Evolutionary conservation across 169 alveolate species (phyloP).

Genomic region (Haemoproteus tartakovskyi): DNA sequence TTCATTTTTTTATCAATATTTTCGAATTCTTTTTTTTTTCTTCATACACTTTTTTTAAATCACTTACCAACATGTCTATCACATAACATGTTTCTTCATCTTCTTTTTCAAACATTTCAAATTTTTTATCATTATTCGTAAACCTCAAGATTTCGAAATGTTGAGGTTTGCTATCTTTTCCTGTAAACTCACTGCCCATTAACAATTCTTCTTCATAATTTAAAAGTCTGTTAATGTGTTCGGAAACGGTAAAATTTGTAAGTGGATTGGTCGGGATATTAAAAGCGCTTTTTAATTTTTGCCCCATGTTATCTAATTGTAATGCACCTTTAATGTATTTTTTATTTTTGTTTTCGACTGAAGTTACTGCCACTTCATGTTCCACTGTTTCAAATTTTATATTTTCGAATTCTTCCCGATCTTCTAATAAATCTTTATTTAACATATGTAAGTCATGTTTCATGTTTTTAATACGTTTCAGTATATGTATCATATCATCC

Average conservation of each 20-base stretch:
- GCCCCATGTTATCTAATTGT: constrained; percentile 45
- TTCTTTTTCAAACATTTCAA: constrained; percentile 7
- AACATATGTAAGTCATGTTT: constrained; percentile 28
- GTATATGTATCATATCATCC: constrained; percentile 48
- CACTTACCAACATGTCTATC: constrained; percentile 27
- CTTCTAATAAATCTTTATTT: constrained; percentile 44
- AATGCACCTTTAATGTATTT: constrained; percentile 38
- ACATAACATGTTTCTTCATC: constrained; percentile 57
- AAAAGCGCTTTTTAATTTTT: constrained; percentile 24
- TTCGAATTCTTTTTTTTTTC: constrained; percentile 56
- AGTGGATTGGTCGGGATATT: constrained; percentile 18
- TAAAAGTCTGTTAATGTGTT: constrained; percentile 25
- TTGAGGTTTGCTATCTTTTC: too few relatives aligned
- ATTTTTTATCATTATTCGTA: constrained; percentile 6
- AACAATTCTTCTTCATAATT: constrained; percentile 19
- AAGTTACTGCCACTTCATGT: constrained; percentile 30
- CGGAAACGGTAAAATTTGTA: constrained; percentile 27
- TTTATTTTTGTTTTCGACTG: constrained; percentile 49
- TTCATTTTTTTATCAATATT: constrained; percentile 11
- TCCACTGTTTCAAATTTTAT: constrained; percentile 62
- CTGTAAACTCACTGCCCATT: too few relatives aligned
- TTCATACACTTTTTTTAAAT: constrained; percentile 24
- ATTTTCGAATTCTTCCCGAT: constrained; percentile 53
- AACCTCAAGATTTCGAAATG: constrained; percentile 48
- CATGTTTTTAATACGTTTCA: constrained; percentile 34